Evolutionary conservation across 75 land plant genomes (phyloP).

Genomic region (Pinus albicaulis): DNA sequence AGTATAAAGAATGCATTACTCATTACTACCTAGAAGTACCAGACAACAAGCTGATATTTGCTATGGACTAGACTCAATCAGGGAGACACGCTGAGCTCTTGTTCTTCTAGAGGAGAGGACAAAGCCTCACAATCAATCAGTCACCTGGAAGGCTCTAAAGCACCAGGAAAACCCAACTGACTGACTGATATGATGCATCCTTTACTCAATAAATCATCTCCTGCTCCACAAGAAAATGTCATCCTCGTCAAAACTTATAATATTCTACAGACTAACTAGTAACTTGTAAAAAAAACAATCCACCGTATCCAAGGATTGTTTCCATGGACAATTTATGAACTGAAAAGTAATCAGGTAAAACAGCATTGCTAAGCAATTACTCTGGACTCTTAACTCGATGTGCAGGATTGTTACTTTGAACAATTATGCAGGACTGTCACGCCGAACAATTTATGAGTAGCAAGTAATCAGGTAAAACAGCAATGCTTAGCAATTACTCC

Average conservation of each 20-base stretch:
- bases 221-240: neutral
- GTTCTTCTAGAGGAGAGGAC: neutral
- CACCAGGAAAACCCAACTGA: slow-evolving; percentile 10
- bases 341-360: neutral
- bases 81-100: neutral
- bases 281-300: neutral
- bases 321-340: neutral
- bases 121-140: neutral
- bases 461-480: no score
- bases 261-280: neutral
- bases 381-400: neutral
- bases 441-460: no score
- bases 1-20: slow-evolving; percentile 4
- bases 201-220: neutral
- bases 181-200: neutral
- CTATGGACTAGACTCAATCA: neutral
- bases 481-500: no score
- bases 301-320: slow-evolving; percentile 7
- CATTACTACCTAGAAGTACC: neutral
- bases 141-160: slow-evolving; percentile 9
- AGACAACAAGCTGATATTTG: neutral
- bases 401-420: neutral
- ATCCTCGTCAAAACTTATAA: slow-evolving; percentile 3
- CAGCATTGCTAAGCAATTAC: neutral
- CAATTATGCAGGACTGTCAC: neutral